These are phyloP conservation scores for Penicillium coffeae DNA, from an alignment of 495 filamentous ascomycete species.

Conservation along the genomic window DNA sequence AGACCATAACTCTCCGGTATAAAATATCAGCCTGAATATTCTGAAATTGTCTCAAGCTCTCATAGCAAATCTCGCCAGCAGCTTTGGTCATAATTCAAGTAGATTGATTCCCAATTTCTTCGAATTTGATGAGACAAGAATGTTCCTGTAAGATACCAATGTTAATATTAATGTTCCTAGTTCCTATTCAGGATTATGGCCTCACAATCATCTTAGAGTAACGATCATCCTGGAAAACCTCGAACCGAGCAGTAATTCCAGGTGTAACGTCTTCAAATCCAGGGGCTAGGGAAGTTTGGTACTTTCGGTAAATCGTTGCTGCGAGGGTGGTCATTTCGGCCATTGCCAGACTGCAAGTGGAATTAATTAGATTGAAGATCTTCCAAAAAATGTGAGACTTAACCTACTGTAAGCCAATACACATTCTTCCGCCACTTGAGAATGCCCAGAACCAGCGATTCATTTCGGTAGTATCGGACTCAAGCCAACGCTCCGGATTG, in stretches of 20 bases:
- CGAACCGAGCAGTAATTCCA: conserved; percentile 34
- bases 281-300: conserved; percentile 20
- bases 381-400: background rate
- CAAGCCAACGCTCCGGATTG: conserved; percentile 57
- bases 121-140: no score
- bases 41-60: no score
- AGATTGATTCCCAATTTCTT: no score
- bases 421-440: conserved; percentile 73
- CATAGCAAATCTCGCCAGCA: no score
- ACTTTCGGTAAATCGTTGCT: conserved; percentile 32
- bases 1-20: no score
- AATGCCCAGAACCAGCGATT: conserved; percentile 73
- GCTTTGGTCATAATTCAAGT: no score
- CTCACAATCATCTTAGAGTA: no score
- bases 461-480: conserved; percentile 41
- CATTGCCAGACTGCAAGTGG: conserved; percentile 30
- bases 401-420: conserved; percentile 56
- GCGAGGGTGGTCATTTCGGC: conserved; percentile 41
- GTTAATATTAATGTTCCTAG: no score
- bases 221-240: conserved; percentile 43
- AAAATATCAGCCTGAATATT: no score
- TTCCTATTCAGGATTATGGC: no score
- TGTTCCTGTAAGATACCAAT: no score
- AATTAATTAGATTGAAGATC: background rate
- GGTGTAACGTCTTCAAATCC: conserved; percentile 23